These are phyloP conservation scores for Candida morakotiae DNA, from an alignment of 805 yeast species.

Conservation along the genomic window DNA sequence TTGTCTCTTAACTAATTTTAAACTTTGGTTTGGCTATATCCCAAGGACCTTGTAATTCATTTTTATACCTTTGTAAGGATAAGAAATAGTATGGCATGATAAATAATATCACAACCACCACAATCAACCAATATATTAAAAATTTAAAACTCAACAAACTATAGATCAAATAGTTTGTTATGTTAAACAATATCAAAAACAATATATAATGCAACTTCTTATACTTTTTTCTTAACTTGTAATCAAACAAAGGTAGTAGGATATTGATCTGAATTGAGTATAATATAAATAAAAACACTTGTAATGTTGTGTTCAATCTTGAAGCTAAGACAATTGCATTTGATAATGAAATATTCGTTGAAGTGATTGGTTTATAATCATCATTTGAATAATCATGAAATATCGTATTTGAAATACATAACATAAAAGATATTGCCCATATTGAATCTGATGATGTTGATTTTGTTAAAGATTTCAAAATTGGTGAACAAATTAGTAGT, in stretches of 20 bases:
- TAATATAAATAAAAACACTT: slow-evolving; percentile 81
- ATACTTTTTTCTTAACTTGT: slow-evolving; percentile 47
- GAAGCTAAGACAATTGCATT: slow-evolving; percentile 90
- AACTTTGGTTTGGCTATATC: slow-evolving; percentile 78
- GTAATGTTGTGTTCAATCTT: slow-evolving; percentile 66
- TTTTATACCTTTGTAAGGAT: slow-evolving; percentile 71
- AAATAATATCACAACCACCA: slow-evolving; percentile 46
- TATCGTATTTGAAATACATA: slow-evolving; percentile 63
- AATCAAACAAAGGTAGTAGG: slow-evolving; percentile 66
- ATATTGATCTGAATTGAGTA: slow-evolving; percentile 70
- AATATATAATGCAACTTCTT: slow-evolving; percentile 16
- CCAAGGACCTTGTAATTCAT: slow-evolving; percentile 91
- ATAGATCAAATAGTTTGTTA: slow-evolving; percentile 23
- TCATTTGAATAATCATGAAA: slow-evolving; percentile 66
- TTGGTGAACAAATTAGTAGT: slow-evolving; percentile 80
- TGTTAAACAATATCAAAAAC: slow-evolving; percentile 18
- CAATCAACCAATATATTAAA: slow-evolving; percentile 46
- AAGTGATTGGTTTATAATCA: slow-evolving; percentile 49
- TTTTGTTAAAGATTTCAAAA: slow-evolving; percentile 78
- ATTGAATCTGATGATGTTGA: slow-evolving; percentile 92
- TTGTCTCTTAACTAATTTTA: too few relatives aligned
- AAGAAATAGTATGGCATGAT: slow-evolving; percentile 70
- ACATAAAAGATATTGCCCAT: slow-evolving; percentile 86
- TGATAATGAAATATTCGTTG: slow-evolving; percentile 79
- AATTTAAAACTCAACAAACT: slow-evolving; percentile 19